Conservation (phyloP, 495 filamentous ascomycete species). For the Aspergillus panamensis region DNA sequence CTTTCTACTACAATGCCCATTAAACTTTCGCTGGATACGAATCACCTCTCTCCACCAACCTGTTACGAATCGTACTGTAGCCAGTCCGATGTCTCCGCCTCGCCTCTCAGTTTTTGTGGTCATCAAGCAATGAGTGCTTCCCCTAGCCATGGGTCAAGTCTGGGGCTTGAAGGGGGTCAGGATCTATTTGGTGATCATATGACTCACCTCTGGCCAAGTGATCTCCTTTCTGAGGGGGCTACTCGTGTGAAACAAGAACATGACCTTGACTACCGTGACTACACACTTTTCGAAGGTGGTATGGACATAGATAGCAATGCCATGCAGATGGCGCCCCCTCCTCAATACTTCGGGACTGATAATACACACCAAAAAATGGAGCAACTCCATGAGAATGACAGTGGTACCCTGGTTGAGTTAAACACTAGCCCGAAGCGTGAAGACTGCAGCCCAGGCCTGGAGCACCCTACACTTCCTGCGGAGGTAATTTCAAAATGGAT, state of each 20-base stretch:
- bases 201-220: conserved; percentile 25
- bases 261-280: conserved; percentile 16
- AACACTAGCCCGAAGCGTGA: conserved; percentile 1
- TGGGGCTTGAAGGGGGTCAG: conserved; percentile 18
- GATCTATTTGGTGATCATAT: conserved; percentile 13
- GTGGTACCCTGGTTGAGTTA: background rate
- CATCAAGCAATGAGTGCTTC: conserved; percentile 27
- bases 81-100: conserved; percentile 19
- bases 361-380: background rate
- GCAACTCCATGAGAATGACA: background rate
- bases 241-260: conserved; percentile 16
- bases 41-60: conserved; percentile 18
- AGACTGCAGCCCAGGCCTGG: background rate
- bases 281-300: background rate
- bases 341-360: background rate
- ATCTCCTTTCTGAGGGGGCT: conserved; percentile 19
- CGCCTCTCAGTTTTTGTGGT: conserved; percentile 28
- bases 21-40: conserved; percentile 20
- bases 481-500: conserved; percentile 17
- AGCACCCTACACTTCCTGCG: background rate
- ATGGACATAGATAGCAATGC: background rate
- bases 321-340: background rate
- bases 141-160: conserved; percentile 23
- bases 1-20: conserved; percentile 15
- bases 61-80: conserved; percentile 24